Evolutionary conservation across 164 flowering plant genomes (phyloP), one percentile per base, ranked within the genome.

Genomic region (Vitis amurensis): DNA sequence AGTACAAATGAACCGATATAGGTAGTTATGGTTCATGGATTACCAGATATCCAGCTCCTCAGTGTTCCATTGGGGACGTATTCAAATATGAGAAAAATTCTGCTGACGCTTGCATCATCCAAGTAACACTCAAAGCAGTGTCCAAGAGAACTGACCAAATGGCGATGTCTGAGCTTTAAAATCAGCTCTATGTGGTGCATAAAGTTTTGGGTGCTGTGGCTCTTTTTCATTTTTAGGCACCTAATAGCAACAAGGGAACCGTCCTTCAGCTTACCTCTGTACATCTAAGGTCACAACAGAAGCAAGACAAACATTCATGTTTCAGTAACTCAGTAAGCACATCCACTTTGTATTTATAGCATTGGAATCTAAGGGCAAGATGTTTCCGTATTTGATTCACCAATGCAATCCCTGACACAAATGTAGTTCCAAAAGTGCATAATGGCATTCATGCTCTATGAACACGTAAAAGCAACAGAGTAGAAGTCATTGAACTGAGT

Each of bases 121-220:
- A 89, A 84, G 84, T 90, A 84, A 74, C 76, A 91, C 74, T 96
- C 98, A 59, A 93, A 91, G 87, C 97, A 93, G 83, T 96, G 97
- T 66, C 99, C 99, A 61, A 93, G 85, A 68, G 91, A 85, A 70
- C 97, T 85, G 78, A 88, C 99, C 82, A 96, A 85, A 81, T 96
- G 89, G 37, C 81, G 86, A 75, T 96, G 97, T 68, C 98, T 85
- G 74, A 96, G 91, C 74, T 92, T 93, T 14, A 95, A 86, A 58
- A 92, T 83, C 64, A 92, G 80, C 70, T 96, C 97, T 64, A 93
- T 76, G 60, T 90, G 91, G 66, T 82, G 87, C 84, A 78, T 85
- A 49, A 89, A 88, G 76, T 80, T 81, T 61, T 91, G 91, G 66
- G 84, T 79, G 68, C 76, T 79, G 75, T 87, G 84, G 68, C 84